These are phyloP conservation scores for Tylopilus sp. DNA, from an alignment of 768 basidiomycete species.

Conservation along the genomic window DNA sequence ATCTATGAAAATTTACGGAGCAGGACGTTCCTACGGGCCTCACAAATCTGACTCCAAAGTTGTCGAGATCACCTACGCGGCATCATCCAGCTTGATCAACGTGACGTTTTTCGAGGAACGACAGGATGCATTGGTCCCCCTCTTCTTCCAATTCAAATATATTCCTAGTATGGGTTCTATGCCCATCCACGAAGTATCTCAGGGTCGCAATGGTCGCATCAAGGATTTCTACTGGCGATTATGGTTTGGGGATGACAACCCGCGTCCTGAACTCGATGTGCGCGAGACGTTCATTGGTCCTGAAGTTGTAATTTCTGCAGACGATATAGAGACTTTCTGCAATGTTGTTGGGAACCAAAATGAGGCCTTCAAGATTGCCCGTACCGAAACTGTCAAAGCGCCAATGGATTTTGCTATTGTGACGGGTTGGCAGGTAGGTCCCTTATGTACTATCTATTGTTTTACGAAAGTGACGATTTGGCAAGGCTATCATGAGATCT, in stretches of 20 bases:
- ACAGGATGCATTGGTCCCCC: slow-evolving; percentile 68
- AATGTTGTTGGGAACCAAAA: slow-evolving; percentile 90
- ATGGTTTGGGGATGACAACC: slow-evolving; percentile 90
- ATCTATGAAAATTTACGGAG: slow-evolving; percentile 69
- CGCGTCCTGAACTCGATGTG: slow-evolving; percentile 74
- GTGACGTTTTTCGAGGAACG: slow-evolving; percentile 85
- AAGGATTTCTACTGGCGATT: slow-evolving; percentile 98
- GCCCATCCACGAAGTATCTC: slow-evolving; percentile 88
- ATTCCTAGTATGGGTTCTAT: slow-evolving; percentile 84
- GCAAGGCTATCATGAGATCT: slow-evolving; percentile 95
- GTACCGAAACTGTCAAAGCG: slow-evolving; percentile 67
- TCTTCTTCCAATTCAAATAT: slow-evolving; percentile 80
- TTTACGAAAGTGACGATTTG: slow-evolving; percentile 8
- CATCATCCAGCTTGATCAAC: slow-evolving; percentile 53
- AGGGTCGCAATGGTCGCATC: slow-evolving; percentile 83
- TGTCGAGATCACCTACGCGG: slow-evolving; percentile 63
- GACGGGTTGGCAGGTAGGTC: slow-evolving; percentile 91
- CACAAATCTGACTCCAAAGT: slow-evolving; percentile 81
- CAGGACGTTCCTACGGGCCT: slow-evolving; percentile 72
- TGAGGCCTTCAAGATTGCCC: slow-evolving; percentile 80
- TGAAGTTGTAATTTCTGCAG: slow-evolving; percentile 74
- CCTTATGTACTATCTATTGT: background rate
- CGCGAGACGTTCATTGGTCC: slow-evolving; percentile 83
- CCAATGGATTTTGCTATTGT: slow-evolving; percentile 99
- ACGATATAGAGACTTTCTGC: slow-evolving; percentile 85